These are phyloP conservation scores for Mucor plumbeus DNA, from an alignment of 371 early-diverging fungal species.

Conservation along the genomic window DNA sequence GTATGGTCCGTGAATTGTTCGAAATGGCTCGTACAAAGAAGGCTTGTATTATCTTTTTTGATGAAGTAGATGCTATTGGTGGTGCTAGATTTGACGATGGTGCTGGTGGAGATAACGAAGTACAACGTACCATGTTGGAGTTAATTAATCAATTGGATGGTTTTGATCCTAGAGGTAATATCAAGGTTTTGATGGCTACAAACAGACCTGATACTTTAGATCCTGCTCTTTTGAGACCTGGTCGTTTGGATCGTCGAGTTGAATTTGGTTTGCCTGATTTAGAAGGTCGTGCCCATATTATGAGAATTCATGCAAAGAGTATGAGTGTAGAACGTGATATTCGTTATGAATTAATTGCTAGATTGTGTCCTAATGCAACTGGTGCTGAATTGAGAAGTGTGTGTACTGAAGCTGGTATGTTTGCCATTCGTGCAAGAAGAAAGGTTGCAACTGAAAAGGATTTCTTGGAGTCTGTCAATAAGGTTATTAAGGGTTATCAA, in stretches of 20 bases:
- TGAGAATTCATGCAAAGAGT: constrained; percentile 99
- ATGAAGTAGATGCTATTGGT: constrained; percentile 99
- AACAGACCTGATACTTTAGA: constrained; percentile 99
- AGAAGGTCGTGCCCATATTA: constrained; percentile 96
- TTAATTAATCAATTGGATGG: constrained; percentile 99
- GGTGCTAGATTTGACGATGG: constrained; percentile 91
- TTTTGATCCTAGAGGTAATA: constrained; percentile 98
- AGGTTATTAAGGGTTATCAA: constrained; percentile 99
- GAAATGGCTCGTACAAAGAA: constrained; percentile 94
- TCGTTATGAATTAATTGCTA: constrained; percentile 95
- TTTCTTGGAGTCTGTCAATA: constrained; percentile 99
- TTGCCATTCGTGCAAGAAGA: constrained; percentile 98
- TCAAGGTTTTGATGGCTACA: constrained; percentile 99
- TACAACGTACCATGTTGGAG: constrained; percentile 99
- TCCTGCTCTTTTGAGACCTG: constrained; percentile 96
- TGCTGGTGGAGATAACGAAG: constrained; percentile 96
- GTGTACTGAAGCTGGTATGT: constrained; percentile 99
- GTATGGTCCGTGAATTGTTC: constrained; percentile 99
- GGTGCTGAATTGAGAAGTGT: constrained; percentile 99
- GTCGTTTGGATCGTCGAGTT: constrained; percentile 99
- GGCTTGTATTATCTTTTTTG: constrained; percentile 99
- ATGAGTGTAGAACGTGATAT: constrained; percentile 99
- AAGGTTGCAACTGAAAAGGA: constrained; percentile 99
- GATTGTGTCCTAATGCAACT: constrained; percentile 93
- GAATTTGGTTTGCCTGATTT: constrained; percentile 99